phyloP scores from a whole-genome alignment of 176 grass and related monocot genomes.

The Bolboschoenus planiculmis region DNA sequence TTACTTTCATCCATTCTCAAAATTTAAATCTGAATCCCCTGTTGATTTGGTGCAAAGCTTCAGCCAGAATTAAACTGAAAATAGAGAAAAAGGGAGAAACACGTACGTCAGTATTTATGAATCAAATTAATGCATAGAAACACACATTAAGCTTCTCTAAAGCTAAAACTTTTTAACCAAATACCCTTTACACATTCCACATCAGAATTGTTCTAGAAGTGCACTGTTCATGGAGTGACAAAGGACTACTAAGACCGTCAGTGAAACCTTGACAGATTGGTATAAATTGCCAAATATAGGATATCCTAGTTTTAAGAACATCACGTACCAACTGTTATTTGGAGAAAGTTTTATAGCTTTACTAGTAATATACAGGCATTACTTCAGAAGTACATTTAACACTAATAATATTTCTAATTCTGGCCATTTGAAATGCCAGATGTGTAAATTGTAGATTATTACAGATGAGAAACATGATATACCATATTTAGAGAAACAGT shows the following conservation, averaged over 20 bases:
- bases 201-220: not conserved
- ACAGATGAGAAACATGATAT: not conserved
- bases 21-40: conserved; percentile 22
- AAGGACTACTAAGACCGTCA: not conserved
- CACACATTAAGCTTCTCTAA: not conserved
- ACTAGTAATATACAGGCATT: not conserved
- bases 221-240: not conserved
- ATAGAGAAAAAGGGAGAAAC: conserved; percentile 19
- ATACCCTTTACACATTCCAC: not conserved
- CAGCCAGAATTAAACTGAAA: not conserved
- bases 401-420: not conserved
- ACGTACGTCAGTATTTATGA: conserved; percentile 17
- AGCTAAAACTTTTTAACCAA: not conserved
- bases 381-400: not conserved
- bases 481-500: not conserved
- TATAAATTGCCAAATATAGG: conserved; percentile 9
- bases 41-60: not conserved
- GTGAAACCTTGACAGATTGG: not conserved
- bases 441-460: not conserved
- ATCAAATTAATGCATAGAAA: not conserved
- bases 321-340: not conserved
- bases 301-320: not conserved
- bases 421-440: not conserved
- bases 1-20: conserved; percentile 38
- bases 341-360: not conserved